Base-by-base conservation (phyloP, 139 green algal genomes). In the Coelastrella sp. region DNA sequence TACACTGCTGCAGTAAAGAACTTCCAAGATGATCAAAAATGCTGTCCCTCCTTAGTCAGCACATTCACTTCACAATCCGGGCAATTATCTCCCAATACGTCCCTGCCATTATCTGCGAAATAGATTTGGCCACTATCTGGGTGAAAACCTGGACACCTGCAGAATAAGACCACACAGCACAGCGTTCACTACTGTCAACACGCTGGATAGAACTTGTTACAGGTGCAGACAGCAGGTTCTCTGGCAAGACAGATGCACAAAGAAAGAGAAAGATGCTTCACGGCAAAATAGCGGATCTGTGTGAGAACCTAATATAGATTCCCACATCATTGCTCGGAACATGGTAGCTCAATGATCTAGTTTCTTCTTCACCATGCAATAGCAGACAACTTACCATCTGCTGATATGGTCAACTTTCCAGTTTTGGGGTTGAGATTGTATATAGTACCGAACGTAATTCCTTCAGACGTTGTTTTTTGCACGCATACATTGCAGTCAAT, bases 71-170 rank as follows among this genome's bases (percentile, higher is more conserved):
- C 68, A 38, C 68, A 76, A 38, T 76, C 68, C 17, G 68, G 68
- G 37, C 34, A 7, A 40, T 76, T 53, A 40, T 57, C 38, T 23
- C 68, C 37, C 35, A 76, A 27, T 2, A 3, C 7, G 19, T 76
- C 68, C 17, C 68, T 32, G 19, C 68, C 68, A 25, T 76, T 76
- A 38, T 76, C 68, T 66, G 63, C 41, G 63, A 40, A 71, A 8
- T 32, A 71, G 27, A 71, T 37, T 13, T 37, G 25, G 30, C 68
- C 68, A 37, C 19, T 57, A n/a, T 76, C 68, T 38, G 68, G 68
- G 68, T 76, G 68, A n/a, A 51, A 40, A 19, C 53, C 68, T 38
- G 68, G 17, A 76, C 68, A 8, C 68, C 68, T 76, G 68, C 68
- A 73, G 25, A 6, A n/a, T n/a, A n/a, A n/a, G n/a, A 17, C 34